phyloP scores from a whole-genome alignment of 179 eudicot genomes.

The Spergularia azorica region DNA sequence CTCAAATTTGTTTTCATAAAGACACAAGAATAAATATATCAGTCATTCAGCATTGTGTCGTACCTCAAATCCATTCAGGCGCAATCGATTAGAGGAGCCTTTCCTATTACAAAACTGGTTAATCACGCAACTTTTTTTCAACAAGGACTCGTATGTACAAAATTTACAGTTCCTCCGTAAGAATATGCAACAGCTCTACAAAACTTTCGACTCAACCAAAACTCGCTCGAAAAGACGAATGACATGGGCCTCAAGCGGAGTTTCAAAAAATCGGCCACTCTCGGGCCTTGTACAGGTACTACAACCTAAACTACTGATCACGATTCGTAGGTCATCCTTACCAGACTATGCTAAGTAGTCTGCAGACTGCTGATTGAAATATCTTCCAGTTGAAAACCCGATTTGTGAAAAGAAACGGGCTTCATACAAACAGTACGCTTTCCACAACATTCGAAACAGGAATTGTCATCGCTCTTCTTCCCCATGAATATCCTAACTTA shows the following conservation, averaged over 20 bases:
- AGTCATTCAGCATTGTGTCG: too few relatives aligned
- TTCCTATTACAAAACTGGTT: neutral
- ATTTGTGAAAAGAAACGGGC: conserved; percentile 4
- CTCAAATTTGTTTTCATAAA: too few relatives aligned
- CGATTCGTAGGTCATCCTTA: neutral
- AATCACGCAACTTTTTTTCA: conserved; percentile 1
- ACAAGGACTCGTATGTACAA: conserved; percentile 27
- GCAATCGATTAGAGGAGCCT: conserved; percentile 1
- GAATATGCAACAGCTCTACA: conserved; percentile 28
- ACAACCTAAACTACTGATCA: conserved; percentile 13
- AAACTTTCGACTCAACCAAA: conserved; percentile 27
- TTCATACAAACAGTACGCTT: neutral
- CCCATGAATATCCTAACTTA: neutral
- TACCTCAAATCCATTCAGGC: neutral
- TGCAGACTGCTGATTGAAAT: neutral
- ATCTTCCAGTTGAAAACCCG: neutral
- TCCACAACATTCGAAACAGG: neutral
- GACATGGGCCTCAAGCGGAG: conserved; percentile 12
- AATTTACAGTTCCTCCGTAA: conserved; percentile 22
- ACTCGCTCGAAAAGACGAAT: conserved; percentile 18
- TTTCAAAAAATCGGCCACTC: conserved; percentile 14
- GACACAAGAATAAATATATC: too few relatives aligned
- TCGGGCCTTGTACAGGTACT: conserved; percentile 2
- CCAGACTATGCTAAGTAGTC: conserved; percentile 3
- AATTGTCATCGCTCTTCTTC: neutral